These are phyloP conservation scores for Yarrowia keelungensis DNA, from an alignment of 805 yeast species.

Conservation along the genomic window DNA sequence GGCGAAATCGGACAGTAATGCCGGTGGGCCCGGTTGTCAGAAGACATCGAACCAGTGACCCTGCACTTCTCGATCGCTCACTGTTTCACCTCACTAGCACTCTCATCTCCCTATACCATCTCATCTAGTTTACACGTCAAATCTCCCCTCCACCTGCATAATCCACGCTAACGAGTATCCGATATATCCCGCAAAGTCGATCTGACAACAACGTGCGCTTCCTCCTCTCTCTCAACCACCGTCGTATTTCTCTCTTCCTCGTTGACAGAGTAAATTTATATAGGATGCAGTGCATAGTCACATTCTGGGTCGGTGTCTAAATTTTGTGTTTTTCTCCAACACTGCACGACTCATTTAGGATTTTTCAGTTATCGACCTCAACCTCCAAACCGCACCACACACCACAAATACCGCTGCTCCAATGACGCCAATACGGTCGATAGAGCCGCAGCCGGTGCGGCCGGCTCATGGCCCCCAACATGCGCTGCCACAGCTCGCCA, in stretches of 20 bases:
- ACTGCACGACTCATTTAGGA: background rate
- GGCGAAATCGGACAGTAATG: too few species aligned
- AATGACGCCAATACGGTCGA: constrained; percentile 38
- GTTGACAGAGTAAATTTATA: background rate
- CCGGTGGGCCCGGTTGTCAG: too few species aligned
- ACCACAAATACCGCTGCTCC: background rate
- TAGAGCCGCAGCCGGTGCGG: constrained; percentile 38
- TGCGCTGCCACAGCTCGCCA: constrained; percentile 27
- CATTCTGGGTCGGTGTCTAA: background rate
- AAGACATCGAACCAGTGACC: too few species aligned
- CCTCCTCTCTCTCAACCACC: too few species aligned
- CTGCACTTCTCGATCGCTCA: too few species aligned
- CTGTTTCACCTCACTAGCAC: too few species aligned
- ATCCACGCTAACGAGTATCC: background rate
- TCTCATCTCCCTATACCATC: too few species aligned
- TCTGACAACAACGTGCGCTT: too few species aligned
- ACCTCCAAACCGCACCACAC: background rate
- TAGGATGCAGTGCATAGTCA: constrained; percentile 9
- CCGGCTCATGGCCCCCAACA: constrained; percentile 9
- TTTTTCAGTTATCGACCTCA: constrained; percentile 29
- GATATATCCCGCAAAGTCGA: background rate
- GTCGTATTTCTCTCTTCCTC: too few species aligned
- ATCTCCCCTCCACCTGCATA: constrained; percentile 11
- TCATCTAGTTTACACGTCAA: background rate
- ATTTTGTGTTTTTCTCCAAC: constrained; percentile 4